Percentiles rank a stretch among this genome's conserved stretches.
Conservation (phyloP, 2,329 filamentous ascomycete genomes). For the Aureobasidium sp. region DNA sequence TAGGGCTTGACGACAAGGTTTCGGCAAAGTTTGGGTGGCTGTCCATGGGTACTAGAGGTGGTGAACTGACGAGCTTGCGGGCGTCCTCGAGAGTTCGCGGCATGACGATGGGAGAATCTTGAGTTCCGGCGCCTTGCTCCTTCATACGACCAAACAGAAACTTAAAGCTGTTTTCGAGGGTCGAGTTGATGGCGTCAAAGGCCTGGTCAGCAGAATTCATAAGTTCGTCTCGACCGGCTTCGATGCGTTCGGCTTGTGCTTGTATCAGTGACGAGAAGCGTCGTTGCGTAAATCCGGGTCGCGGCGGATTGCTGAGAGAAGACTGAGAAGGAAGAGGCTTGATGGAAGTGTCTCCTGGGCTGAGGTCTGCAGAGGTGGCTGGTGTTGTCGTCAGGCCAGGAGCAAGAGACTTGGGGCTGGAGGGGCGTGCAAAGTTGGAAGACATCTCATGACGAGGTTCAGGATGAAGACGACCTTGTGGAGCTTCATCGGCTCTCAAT, state of each 20-base stretch:
- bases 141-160: slow-evolving; percentile 84
- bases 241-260: slow-evolving; percentile 71
- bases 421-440: slow-evolving; percentile 30
- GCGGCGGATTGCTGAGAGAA: slow-evolving; percentile 20
- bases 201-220: slow-evolving; percentile 84
- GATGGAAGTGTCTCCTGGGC: neutral
- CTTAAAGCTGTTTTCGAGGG: slow-evolving; percentile 84
- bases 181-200: slow-evolving; percentile 83
- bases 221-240: slow-evolving; percentile 57
- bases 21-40: neutral
- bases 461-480: slow-evolving; percentile 49
- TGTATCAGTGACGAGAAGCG: slow-evolving; percentile 80
- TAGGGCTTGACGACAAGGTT: neutral
- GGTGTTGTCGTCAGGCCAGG: slow-evolving; percentile 24
- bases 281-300: slow-evolving; percentile 53
- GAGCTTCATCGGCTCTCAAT: slow-evolving; percentile 68
- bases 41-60: slow-evolving; percentile 33
- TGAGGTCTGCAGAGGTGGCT: slow-evolving; percentile 12
- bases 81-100: slow-evolving; percentile 92
- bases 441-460: slow-evolving; percentile 17
- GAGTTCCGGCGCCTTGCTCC: slow-evolving; percentile 47
- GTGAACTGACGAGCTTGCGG: slow-evolving; percentile 73
- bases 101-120: slow-evolving; percentile 40
- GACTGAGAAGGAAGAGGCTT: slow-evolving; percentile 24
- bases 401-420: slow-evolving; percentile 22